Evolutionary conservation across 805 yeast genomes (phyloP).

Genomic region (Sugiyamaella floridensis): DNA sequence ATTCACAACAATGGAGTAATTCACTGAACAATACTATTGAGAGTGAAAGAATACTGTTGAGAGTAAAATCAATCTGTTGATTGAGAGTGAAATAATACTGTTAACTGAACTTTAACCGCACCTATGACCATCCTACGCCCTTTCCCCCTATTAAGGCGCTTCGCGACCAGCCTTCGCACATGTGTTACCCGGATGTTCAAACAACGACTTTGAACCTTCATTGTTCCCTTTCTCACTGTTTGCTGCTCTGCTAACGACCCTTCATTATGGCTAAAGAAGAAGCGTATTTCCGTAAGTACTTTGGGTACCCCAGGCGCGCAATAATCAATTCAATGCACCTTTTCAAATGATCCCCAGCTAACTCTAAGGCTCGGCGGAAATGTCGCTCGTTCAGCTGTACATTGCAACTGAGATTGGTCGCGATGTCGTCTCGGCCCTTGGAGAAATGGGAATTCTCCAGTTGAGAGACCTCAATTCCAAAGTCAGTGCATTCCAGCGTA

Average conservation of each 20-base stretch:
- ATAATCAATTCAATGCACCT: background rate
- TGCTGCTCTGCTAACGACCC: background rate
- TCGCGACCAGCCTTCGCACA: background rate
- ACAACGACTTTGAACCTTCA: background rate
- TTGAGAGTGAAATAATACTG: no score
- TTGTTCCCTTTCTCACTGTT: background rate
- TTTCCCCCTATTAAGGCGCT: background rate
- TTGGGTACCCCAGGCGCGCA: background rate
- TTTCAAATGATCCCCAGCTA: background rate
- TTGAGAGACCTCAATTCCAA: constrained; percentile 81
- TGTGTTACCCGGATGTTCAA: background rate
- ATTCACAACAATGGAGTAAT: no score
- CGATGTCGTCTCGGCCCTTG: constrained; percentile 78
- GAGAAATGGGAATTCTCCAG: constrained; percentile 79
- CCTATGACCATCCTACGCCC: no score
- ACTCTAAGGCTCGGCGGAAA: constrained; percentile 80
- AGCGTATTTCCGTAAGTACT: constrained; percentile 32
- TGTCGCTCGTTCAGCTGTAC: constrained; percentile 88
- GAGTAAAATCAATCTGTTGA: no score
- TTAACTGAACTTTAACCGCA: no score
- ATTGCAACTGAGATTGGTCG: constrained; percentile 86
- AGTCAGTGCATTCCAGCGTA: constrained; percentile 79
- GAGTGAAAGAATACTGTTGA: no score
- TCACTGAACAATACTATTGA: no score
- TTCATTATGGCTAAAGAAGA: constrained; percentile 19